Conservation (phyloP, 2,329 filamentous ascomycete species). For the Thermomyces lanuginosus region DNA sequence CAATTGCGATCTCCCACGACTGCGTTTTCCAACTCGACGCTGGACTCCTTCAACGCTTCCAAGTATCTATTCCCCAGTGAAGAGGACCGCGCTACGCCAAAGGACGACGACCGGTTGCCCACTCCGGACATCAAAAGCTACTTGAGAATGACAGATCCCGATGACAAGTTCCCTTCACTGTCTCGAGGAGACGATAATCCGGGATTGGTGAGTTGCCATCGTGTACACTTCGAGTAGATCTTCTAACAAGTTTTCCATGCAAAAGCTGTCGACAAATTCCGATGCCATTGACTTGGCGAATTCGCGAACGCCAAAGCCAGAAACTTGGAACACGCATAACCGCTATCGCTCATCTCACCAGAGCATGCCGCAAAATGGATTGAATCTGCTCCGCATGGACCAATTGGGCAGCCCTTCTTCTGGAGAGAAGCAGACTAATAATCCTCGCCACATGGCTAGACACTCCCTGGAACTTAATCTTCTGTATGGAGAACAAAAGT, state of each 20-base stretch:
- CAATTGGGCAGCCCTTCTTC: slow-evolving; percentile 16
- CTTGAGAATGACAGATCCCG: slow-evolving; percentile 53
- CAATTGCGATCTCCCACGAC: slow-evolving; percentile 16
- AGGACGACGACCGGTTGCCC: slow-evolving; percentile 35
- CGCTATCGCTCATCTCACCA: slow-evolving; percentile 51
- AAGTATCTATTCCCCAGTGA: slow-evolving; percentile 78
- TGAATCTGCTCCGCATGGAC: slow-evolving; percentile 26
- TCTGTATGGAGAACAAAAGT: slow-evolving; percentile 15
- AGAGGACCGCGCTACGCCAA: slow-evolving; percentile 40
- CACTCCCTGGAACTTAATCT: slow-evolving; percentile 31
- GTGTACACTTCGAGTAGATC: neutral
- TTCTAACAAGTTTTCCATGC: slow-evolving; percentile 18
- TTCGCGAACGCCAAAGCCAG: slow-evolving; percentile 48
- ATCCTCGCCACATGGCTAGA: slow-evolving; percentile 25
- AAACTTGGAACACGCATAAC: slow-evolving; percentile 48
- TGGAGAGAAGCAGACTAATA: slow-evolving; percentile 14
- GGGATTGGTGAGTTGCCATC: slow-evolving; percentile 35
- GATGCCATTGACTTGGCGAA: slow-evolving; percentile 65
- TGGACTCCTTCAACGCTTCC: slow-evolving; percentile 72
- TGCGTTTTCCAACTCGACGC: slow-evolving; percentile 25
- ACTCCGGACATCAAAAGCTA: slow-evolving; percentile 53
- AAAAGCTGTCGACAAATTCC: slow-evolving; percentile 63
- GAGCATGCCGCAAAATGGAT: slow-evolving; percentile 41
- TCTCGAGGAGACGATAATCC: slow-evolving; percentile 34
- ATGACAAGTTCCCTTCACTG: slow-evolving; percentile 71